These are phyloP conservation scores for Eucalyptus marginata DNA, from an alignment of 345 rosid genomes.

Conservation along the genomic window DNA sequence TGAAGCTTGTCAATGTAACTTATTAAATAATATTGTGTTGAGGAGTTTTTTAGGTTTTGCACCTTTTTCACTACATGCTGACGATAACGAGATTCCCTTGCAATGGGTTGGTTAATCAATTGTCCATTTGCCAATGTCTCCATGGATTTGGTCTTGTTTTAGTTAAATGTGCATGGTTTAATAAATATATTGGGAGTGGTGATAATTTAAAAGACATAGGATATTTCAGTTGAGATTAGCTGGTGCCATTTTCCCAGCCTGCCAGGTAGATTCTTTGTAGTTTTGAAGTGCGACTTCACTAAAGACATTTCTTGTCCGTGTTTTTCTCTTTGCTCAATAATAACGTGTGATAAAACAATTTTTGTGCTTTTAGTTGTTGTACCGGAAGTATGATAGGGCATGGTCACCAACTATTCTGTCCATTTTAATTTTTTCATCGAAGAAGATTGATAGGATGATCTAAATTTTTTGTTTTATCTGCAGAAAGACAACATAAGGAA, in stretches of 20 bases:
- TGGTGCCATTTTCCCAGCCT: neutral
- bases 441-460: neutral
- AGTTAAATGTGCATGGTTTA: neutral
- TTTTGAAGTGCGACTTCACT: neutral
- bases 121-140: neutral
- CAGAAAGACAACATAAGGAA: conserved; percentile 91
- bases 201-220: neutral
- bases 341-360: neutral
- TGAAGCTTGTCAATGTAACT: neutral
- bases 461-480: neutral
- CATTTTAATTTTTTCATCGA: neutral
- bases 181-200: neutral
- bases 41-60: neutral
- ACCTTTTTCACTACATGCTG: neutral
- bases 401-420: neutral
- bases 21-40: neutral
- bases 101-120: neutral
- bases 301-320: neutral
- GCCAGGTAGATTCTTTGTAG: neutral
- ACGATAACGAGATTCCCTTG: neutral
- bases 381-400: neutral
- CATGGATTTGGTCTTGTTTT: neutral
- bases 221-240: neutral
- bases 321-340: neutral
- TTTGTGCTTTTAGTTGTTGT: neutral